Evolutionary conservation across 2,329 filamentous ascomycete genomes (phyloP).

Genomic region (Clonostachys rosea): DNA sequence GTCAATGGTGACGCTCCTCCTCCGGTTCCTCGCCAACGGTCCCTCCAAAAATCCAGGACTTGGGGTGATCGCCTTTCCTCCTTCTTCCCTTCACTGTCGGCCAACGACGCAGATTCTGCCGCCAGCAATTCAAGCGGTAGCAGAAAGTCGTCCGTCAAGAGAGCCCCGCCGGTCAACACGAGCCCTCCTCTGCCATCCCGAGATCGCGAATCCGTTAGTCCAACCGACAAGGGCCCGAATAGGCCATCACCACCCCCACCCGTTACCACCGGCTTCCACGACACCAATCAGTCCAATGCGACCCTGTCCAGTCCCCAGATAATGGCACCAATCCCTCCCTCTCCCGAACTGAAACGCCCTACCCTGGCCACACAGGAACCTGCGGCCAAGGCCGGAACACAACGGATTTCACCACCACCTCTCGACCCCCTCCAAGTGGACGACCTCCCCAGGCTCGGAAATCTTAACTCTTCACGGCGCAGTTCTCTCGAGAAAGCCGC

Average conservation of each 20-base stretch:
- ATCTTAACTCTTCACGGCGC: conserved; percentile 19
- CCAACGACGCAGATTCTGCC: conserved; percentile 4
- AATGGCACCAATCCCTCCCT: conserved; percentile 18
- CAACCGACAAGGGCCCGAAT: no score
- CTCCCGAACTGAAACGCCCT: conserved; percentile 15
- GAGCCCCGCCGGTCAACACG: not conserved
- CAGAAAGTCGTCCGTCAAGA: conserved; percentile 4
- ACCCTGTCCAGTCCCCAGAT: conserved; percentile 12
- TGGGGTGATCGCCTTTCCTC: conserved; percentile 29
- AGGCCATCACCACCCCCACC: no score
- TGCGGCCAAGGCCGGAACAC: not conserved
- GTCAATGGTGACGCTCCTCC: conserved; percentile 8
- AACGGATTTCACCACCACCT: conserved; percentile 3
- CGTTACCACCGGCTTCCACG: no score
- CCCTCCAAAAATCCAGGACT: conserved; percentile 20
- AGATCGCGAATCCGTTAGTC: not conserved
- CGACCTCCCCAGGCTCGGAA: conserved; percentile 18
- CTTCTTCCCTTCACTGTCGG: conserved; percentile 29
- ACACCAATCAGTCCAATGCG: not conserved
- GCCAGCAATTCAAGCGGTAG: conserved; percentile 6
- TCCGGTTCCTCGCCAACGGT: conserved; percentile 16
- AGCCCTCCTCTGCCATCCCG: not conserved
- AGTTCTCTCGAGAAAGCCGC: conserved; percentile 21
- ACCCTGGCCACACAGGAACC: conserved; percentile 13
- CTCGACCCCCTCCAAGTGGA: conserved; percentile 6